Evolutionary conservation across 768 basidiomycete genomes (phyloP), one percentile per base, ranked within the genome.

Genomic region (Naematelia encephala): DNA sequence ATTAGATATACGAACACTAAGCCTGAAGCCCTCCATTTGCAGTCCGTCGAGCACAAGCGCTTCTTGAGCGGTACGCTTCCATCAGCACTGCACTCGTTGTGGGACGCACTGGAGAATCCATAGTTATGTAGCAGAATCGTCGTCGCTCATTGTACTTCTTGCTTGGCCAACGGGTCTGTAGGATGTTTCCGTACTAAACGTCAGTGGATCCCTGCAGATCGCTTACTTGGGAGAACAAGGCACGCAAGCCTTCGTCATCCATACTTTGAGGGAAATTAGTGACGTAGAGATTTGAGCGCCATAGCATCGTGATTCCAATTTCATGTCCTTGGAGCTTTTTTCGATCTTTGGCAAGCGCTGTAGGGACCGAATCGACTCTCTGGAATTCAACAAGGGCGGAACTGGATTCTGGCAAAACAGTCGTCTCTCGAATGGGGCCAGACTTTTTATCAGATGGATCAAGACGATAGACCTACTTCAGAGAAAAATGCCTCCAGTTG

Each of bases 151-250:
- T 94, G 82, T 91, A 92, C 73, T 96, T 96, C 73, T 93, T 93
- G 78, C 91, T 93, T 4, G 96, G 96, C 94, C 94, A 98, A 28
- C 96, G 88, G 16, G 91, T 88, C 63, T 98, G 93, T 60, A 98
- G 89, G 54, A 99, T 83, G 3, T 82, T 83, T 10, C 96, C 96
- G 77, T 88, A 92, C 91, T 96, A 59, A 1, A 26, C 12, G 29
- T 30, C 50, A 67, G 50, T 25, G 16, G 26, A n/a, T 39, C 12
- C 14, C 14, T 45, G 8, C 47, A 27, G 3, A 10, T 19, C 3
- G 13, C 82, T 48, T 59, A 93, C 93, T 80, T 86, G 82, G 53
- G 82, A 83, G 73, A 99, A 96, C 12, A 96, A 74, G 45, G 84
- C 79, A 23, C 91, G 81, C 55, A 98, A 83, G 27, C 79, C 82